Evolutionary conservation across 169 alveolate species (phyloP).

Genomic region (Amoebophrya sp.): DNA sequence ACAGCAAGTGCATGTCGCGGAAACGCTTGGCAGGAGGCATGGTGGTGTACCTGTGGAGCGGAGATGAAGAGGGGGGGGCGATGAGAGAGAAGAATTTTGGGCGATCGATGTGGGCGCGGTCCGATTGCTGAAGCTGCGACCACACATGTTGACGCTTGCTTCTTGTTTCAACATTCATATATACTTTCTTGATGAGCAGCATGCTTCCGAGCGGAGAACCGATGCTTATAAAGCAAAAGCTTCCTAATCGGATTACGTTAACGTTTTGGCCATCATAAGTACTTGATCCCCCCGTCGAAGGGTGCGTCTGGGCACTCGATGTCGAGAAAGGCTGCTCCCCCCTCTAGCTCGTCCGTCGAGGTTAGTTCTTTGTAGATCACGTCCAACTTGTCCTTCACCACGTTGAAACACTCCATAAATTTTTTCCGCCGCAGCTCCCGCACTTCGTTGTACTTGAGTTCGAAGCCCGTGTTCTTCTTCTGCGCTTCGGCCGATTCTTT

Average conservation of each 20-base stretch:
- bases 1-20: constrained; percentile 30
- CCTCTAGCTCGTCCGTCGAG: background rate
- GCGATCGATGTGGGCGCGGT: too few species aligned
- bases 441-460: constrained; percentile 16
- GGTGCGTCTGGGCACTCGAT: constrained; percentile 13
- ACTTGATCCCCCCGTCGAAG: constrained; percentile 26
- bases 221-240: too few species aligned
- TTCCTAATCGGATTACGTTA: too few species aligned
- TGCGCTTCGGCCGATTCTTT: constrained; percentile 25
- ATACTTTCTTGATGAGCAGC: too few species aligned
- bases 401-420: constrained; percentile 26
- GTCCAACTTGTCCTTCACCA: constrained; percentile 15
- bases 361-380: constrained; percentile 8
- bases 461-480: constrained; percentile 20
- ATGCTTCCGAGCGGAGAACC: too few species aligned
- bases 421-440: constrained; percentile 21
- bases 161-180: too few species aligned
- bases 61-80: too few species aligned
- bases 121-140: too few species aligned
- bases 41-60: constrained; percentile 23
- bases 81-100: too few species aligned
- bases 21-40: constrained; percentile 34
- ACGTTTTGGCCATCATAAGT: too few species aligned
- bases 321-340: background rate
- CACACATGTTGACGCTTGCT: too few species aligned